Conservation (phyloP, 2,329 filamentous ascomycete species). For the Aspergillus sp. region DNA sequence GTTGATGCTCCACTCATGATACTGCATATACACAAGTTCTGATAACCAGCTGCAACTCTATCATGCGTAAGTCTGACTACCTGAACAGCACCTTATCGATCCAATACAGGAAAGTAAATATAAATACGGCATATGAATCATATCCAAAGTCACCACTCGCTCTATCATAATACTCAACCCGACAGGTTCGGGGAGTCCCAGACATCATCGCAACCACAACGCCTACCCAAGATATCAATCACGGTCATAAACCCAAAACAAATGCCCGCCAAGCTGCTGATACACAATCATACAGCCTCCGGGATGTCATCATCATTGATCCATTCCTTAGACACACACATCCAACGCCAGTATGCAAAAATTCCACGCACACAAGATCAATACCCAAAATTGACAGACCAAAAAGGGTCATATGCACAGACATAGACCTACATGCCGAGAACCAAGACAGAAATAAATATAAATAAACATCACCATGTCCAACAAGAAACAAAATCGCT, state of each 20-base stretch:
- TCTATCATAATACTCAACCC: constrained; percentile 4
- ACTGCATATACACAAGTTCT: too few species aligned
- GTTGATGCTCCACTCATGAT: too few species aligned
- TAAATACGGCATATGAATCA: neutral
- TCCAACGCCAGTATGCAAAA: constrained; percentile 18
- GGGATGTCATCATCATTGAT: constrained; percentile 8
- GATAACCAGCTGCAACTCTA: too few species aligned
- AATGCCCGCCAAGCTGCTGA: constrained; percentile 3
- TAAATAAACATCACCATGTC: neutral
- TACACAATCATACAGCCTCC: constrained; percentile 2
- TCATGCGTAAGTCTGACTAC: too few species aligned
- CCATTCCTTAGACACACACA: constrained; percentile 6
- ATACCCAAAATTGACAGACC: neutral
- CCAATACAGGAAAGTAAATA: too few species aligned
- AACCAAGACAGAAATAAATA: neutral
- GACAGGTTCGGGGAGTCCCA: neutral
- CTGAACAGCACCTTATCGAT: too few species aligned
- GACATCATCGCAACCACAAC: neutral
- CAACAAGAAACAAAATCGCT: constrained; percentile 4
- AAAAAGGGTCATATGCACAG: neutral
- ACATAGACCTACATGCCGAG: neutral
- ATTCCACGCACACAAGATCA: neutral
- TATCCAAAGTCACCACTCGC: neutral
- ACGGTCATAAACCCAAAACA: constrained; percentile 22
- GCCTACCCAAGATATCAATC: constrained; percentile 27